Percentiles rank a stretch among this genome's conserved stretches.
Evolutionary conservation across 2,329 filamentous ascomycete species (phyloP).

Genomic region (Corniculantispora saksenae): DNA sequence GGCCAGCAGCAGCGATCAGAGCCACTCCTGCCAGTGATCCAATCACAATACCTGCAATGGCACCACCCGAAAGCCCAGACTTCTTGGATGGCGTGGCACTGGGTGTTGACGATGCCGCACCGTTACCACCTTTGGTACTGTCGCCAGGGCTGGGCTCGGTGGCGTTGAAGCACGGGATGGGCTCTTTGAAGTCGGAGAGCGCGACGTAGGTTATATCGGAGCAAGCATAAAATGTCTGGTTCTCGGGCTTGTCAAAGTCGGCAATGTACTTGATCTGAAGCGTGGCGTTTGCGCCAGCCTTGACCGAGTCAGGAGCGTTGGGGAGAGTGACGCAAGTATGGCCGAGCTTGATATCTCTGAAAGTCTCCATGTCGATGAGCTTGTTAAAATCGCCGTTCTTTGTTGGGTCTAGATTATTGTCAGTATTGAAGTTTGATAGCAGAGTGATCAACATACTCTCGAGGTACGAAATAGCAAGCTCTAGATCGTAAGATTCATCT

Average conservation of each 20-base stretch:
- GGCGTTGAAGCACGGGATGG: conserved; percentile 46
- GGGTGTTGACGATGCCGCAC: conserved; percentile 17
- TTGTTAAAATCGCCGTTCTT: conserved; percentile 43
- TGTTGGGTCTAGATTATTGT: conserved; percentile 35
- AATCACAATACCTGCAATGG: conserved; percentile 74
- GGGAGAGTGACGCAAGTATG: conserved; percentile 47
- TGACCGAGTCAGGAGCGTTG: conserved; percentile 35
- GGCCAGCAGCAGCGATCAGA: conserved; percentile 59
- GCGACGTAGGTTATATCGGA: conserved; percentile 49
- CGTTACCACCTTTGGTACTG: conserved; percentile 19
- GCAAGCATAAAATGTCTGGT: conserved; percentile 51
- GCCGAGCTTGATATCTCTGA: conserved; percentile 44
- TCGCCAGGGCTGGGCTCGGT: conserved; percentile 33
- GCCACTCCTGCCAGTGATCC: conserved; percentile 65
- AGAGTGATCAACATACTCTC: conserved; percentile 40
- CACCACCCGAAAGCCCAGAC: conserved; percentile 59
- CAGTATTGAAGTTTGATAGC: not conserved
- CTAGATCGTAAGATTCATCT: conserved; percentile 56
- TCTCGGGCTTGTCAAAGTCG: conserved; percentile 43
- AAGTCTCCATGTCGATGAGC: conserved; percentile 36
- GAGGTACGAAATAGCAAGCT: conserved; percentile 54
- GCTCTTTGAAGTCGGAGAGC: conserved; percentile 33
- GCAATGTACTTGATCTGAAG: conserved; percentile 51
- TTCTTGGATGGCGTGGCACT: conserved; percentile 21
- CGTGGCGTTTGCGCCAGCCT: conserved; percentile 48